Percentiles rank a stretch among this genome's conserved stretches.
Evolutionary conservation across 2,329 filamentous ascomycete genomes (phyloP).

Genomic region (Fusarium nygamai): DNA sequence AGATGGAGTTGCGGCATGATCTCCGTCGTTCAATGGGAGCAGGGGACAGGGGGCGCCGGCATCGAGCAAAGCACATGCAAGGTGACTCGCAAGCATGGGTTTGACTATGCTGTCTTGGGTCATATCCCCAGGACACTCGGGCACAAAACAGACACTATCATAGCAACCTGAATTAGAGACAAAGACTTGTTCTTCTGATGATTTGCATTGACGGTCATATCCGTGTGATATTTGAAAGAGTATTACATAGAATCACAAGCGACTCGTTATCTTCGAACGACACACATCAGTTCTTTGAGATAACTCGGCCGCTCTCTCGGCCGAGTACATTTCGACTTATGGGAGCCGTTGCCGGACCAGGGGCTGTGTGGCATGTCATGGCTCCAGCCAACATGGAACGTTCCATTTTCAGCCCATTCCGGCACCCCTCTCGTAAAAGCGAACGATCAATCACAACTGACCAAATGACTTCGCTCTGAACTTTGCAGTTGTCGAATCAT

Average conservation of each 20-base stretch:
- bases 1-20: conserved; percentile 26
- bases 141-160: conserved; percentile 3
- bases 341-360: conserved; percentile 19
- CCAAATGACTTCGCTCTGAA: background rate
- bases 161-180: conserved; percentile 3
- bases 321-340: conserved; percentile 20
- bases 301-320: conserved; percentile 28
- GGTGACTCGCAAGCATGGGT: background rate
- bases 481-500: background rate
- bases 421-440: background rate
- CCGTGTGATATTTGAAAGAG: background rate
- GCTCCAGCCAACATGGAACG: conserved; percentile 33
- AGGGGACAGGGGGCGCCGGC: conserved; percentile 29
- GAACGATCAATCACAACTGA: background rate
- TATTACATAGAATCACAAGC: background rate
- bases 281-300: background rate
- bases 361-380: conserved; percentile 28
- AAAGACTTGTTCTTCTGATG: background rate
- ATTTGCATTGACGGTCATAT: background rate
- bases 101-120: conserved; percentile 13
- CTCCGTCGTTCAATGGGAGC: conserved; percentile 6
- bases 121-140: conserved; percentile 10
- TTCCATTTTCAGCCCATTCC: conserved; percentile 28
- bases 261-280: background rate
- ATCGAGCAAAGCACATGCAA: conserved; percentile 26